These are phyloP conservation scores for Haberlea rhodopensis DNA, from an alignment of 257 asterid species.

Conservation along the genomic window DNA sequence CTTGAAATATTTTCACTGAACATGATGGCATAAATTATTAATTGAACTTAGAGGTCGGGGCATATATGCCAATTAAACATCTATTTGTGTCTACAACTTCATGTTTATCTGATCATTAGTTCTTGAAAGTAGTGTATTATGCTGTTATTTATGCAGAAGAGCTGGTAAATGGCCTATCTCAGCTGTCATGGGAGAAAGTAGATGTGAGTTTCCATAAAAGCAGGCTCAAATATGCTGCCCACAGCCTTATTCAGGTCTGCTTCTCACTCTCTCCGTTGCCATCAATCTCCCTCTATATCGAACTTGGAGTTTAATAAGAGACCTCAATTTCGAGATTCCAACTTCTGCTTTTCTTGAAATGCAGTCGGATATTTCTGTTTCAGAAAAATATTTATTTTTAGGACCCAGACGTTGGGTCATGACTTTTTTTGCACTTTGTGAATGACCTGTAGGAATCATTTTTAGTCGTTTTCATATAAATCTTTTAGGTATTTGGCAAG, in stretches of 20 bases:
- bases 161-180: slow-evolving; percentile 71
- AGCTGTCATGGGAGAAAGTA: slow-evolving; percentile 95
- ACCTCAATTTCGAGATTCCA: too few species aligned
- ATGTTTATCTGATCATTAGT: not conserved
- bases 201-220: slow-evolving; percentile 92
- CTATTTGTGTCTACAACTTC: not conserved
- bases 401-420: too few species aligned
- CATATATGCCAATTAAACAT: not conserved
- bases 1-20: not conserved
- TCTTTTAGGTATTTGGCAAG: too few species aligned
- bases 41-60: not conserved
- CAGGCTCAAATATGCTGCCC: slow-evolving; percentile 79
- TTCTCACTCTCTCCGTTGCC: too few species aligned
- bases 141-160: slow-evolving; percentile 52
- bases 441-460: too few species aligned
- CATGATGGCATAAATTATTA: not conserved
- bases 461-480: too few species aligned
- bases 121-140: not conserved
- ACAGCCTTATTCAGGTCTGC: slow-evolving; percentile 87
- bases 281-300: too few species aligned
- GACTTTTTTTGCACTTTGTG: too few species aligned
- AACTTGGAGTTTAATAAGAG: slow-evolving; percentile 3
- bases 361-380: not conserved
- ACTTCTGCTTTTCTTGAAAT: not conserved
- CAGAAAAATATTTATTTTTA: not conserved